Base-by-base conservation (phyloP, 1,139 yeast species). In the Pichia sp. region DNA sequence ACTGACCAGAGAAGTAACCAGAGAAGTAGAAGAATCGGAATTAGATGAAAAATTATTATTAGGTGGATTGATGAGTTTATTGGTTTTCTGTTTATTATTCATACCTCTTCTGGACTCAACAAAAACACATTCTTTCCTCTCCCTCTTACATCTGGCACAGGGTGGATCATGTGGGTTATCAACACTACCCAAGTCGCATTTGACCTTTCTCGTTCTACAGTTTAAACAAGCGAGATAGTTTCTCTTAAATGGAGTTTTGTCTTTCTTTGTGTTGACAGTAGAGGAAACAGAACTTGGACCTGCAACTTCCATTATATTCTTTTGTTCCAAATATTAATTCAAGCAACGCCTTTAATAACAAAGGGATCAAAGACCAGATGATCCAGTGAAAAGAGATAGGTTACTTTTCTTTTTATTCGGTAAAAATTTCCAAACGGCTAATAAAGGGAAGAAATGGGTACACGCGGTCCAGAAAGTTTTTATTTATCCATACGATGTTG, bases 151-250 rank as follows among this genome's bases (percentile, higher is more conserved):
- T 44, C 97, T 67, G 3, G 79, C 82, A 70, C 97, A 90, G 26
- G 94, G 94, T 5, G 95, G 95, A 7, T 78, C 80, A 44, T 73
- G 71, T 0, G 95, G 95, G 47, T 72, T 72, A 47, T 81, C 83
- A 10, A 80, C 77, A 4, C 81, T 78, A 2, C 95, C 95, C 52
- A 87, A 64, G 57, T 86, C 95, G 65, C 97, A 88, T 57, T 81
- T 81, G 41, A 85, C 86, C 58, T 88, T 88, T 36, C 95, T 74
- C 8, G 80, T 75, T 11, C 95, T 73, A 61, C 97, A 88, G 62
- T 81, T 85, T 43, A 84, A 65, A 57, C 97, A 88, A 0, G 97
- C 97, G 49, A 79, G 73, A 62, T 85, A 88, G 53, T 82, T 81
- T 49, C 97, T 64, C 52, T 70, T 71, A 16, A 32, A 38, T 3